A percentile compares a stretch with the other conserved stretches of the same genome.
Evolutionary conservation across 176 grass and related monocot species (phyloP).

Genomic region (Triticum timopheevii): DNA sequence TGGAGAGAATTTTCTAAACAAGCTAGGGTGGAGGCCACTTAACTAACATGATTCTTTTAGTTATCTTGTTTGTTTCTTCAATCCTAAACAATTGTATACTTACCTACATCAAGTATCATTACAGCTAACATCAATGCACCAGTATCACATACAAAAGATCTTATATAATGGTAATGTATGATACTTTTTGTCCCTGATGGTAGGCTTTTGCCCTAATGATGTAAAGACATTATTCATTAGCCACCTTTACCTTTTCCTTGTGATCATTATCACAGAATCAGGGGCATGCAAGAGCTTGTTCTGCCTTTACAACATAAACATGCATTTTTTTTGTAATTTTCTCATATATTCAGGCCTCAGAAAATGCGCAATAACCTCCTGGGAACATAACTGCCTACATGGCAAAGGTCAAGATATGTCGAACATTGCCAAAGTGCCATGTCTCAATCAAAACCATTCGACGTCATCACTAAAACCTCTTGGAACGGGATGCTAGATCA

Average conservation of each 20-base stretch:
- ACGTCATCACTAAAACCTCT: not conserved
- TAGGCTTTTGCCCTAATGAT: conserved; percentile 19
- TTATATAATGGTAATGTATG: not conserved
- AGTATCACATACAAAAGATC: not conserved
- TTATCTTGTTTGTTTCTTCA: not conserved
- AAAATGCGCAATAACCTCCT: not conserved
- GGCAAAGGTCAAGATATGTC: too few species aligned
- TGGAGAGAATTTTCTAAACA: too few species aligned
- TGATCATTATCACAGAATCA: conserved; percentile 25
- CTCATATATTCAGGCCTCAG: not conserved
- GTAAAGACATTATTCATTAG: conserved; percentile 17
- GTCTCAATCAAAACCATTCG: not conserved
- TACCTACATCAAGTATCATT: not conserved
- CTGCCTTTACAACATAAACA: conserved; percentile 8
- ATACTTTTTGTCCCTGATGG: conserved; percentile 18
- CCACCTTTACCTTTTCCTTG: conserved; percentile 1
- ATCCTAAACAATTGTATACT: not conserved
- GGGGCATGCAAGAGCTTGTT: conserved; percentile 6
- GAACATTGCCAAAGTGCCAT: too few species aligned
- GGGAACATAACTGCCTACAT: not conserved
- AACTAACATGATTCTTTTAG: not conserved
- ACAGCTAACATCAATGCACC: not conserved
- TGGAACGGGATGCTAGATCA: not conserved
- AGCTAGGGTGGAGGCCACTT: not conserved
- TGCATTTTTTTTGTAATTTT: too few species aligned